Evolutionary conservation across 768 basidiomycete genomes (phyloP).

Genomic region (Coprinellus micaceus): DNA sequence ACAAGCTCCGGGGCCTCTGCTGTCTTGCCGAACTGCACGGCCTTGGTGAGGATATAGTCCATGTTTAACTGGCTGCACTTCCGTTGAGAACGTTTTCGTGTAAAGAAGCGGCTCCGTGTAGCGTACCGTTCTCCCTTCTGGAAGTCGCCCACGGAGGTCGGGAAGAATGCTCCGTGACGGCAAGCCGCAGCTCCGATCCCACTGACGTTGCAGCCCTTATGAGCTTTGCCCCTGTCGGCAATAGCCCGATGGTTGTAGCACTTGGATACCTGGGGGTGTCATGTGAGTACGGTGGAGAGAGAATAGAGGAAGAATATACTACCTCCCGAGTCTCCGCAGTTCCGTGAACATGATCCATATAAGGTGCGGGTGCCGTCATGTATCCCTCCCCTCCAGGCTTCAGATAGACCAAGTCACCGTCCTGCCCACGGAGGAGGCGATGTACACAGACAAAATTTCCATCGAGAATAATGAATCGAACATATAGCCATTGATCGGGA

Average conservation of each 20-base stretch:
- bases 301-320: neutral
- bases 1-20: neutral
- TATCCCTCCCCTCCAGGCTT: slow-evolving; percentile 13
- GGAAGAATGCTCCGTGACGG: slow-evolving; percentile 19
- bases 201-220: slow-evolving; percentile 7
- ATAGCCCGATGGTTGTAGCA: slow-evolving; percentile 9
- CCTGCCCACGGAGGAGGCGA: slow-evolving; percentile 2
- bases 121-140: slow-evolving; percentile 18
- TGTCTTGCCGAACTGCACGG: slow-evolving; percentile 9
- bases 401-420: neutral
- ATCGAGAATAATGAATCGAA: neutral
- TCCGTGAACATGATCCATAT: slow-evolving; percentile 1
- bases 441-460: slow-evolving; percentile 16
- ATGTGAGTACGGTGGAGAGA: neutral
- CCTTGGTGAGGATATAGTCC: slow-evolving; percentile 20
- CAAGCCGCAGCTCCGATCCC: slow-evolving; percentile 18
- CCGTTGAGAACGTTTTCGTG: neutral
- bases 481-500: neutral
- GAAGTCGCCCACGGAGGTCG: slow-evolving; percentile 19
- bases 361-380: slow-evolving; percentile 4
- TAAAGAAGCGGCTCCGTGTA: neutral
- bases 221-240: neutral
- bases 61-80: slow-evolving; percentile 19
- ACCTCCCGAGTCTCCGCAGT: slow-evolving; percentile 2
- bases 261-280: neutral